phyloP scores from a whole-genome alignment of 2,329 filamentous ascomycete species.

The Alternaria burnsii region DNA sequence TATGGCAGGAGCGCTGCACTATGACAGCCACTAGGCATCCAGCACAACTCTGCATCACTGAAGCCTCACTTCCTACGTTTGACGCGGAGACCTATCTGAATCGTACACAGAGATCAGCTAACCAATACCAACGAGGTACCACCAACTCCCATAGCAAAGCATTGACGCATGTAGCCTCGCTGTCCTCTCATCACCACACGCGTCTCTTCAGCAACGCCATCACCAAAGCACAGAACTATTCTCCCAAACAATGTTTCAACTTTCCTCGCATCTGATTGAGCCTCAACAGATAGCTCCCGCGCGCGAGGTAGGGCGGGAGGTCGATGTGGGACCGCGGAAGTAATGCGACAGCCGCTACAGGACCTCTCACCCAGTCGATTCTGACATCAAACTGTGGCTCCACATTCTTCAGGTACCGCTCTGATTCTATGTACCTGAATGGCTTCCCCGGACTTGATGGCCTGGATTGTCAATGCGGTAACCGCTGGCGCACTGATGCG shows the following conservation, averaged over 20 bases:
- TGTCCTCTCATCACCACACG: slow-evolving; percentile 32
- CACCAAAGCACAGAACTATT: slow-evolving; percentile 23
- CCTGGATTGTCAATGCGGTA: slow-evolving; percentile 42
- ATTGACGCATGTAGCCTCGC: slow-evolving; percentile 28
- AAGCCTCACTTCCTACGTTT: slow-evolving; percentile 3
- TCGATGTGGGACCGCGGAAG: slow-evolving; percentile 47
- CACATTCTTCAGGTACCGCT: slow-evolving; percentile 29
- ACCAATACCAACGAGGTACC: slow-evolving; percentile 13
- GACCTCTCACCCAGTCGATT: slow-evolving; percentile 42
- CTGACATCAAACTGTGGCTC: slow-evolving; percentile 31
- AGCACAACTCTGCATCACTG: not conserved
- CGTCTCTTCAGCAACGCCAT: slow-evolving; percentile 38
- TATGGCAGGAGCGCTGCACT: not conserved
- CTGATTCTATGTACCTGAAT: slow-evolving; percentile 33
- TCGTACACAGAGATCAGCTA: not conserved
- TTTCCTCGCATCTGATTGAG: slow-evolving; percentile 43
- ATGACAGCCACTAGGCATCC: not conserved
- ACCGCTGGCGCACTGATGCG: slow-evolving; percentile 46
- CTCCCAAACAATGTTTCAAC: slow-evolving; percentile 21
- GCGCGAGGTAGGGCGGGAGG: slow-evolving; percentile 47
- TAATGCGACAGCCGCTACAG: slow-evolving; percentile 37
- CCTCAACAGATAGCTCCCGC: slow-evolving; percentile 51
- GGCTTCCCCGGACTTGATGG: slow-evolving; percentile 38
- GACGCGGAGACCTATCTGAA: not conserved
- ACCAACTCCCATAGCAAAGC: slow-evolving; percentile 20